phyloP scores from a whole-genome alignment of 441 rosid species.

The Daphne laureola region DNA sequence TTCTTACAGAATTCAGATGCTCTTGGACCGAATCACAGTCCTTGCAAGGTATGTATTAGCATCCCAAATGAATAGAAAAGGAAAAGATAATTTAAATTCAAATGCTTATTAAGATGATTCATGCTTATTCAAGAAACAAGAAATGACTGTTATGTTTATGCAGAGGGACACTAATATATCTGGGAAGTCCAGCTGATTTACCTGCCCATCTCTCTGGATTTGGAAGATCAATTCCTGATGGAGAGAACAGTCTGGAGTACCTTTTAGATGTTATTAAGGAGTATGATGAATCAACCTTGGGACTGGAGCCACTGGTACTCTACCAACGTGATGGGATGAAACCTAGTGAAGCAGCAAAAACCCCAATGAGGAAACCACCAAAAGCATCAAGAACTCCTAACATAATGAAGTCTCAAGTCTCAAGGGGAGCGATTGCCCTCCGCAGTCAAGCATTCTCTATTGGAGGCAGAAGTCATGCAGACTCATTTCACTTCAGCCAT shows the following conservation, averaged over 20 bases:
- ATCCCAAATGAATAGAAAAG: no score
- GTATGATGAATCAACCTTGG: conserved; percentile 54
- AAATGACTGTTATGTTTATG: conserved; percentile 1
- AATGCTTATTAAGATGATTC: background rate
- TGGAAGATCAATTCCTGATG: conserved; percentile 64
- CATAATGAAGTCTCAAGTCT: conserved; percentile 22
- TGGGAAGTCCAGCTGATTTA: conserved; percentile 49
- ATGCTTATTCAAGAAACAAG: no score
- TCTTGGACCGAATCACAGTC: conserved; percentile 59
- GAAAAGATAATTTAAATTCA: no score
- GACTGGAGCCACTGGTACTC: conserved; percentile 53
- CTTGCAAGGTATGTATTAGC: conserved; percentile 43
- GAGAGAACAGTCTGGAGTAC: conserved; percentile 65
- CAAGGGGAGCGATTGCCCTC: conserved; percentile 34
- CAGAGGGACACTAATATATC: conserved; percentile 59
- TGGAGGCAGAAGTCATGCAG: conserved; percentile 23
- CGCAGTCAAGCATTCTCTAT: conserved; percentile 30
- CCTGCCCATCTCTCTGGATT: conserved; percentile 50
- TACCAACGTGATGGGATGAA: conserved; percentile 51
- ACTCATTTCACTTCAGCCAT: conserved; percentile 20
- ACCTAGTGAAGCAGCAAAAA: conserved; percentile 38
- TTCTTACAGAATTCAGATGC: conserved; percentile 59
- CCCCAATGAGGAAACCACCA: conserved; percentile 36
- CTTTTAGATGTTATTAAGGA: conserved; percentile 67
- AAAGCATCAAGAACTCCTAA: conserved; percentile 23